Conservation (phyloP, 2,329 filamentous ascomycete genomes). For the Curvularia sp. region DNA sequence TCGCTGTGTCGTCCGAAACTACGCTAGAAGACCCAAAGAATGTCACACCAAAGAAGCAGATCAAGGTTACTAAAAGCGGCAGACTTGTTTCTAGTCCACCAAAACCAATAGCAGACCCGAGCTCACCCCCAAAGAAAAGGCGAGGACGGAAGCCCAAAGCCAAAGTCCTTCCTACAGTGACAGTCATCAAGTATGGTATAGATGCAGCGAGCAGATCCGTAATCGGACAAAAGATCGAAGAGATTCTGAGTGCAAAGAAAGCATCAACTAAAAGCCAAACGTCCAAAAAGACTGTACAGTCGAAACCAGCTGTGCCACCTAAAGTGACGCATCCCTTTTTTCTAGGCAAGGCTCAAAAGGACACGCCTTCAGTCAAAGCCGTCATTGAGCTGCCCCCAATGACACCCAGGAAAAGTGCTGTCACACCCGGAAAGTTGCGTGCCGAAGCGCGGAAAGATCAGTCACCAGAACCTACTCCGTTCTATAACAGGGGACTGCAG, state of each 20-base stretch:
- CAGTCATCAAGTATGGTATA: slow-evolving; percentile 66
- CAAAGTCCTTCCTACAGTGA: slow-evolving; percentile 52
- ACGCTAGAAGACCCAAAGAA: slow-evolving; percentile 7
- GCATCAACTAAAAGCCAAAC: slow-evolving; percentile 26
- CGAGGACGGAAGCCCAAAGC: slow-evolving; percentile 29
- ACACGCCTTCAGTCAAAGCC: slow-evolving; percentile 27
- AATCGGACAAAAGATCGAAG: slow-evolving; percentile 68
- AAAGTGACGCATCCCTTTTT: slow-evolving; percentile 75
- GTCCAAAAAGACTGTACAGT: slow-evolving; percentile 28
- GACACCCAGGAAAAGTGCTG: slow-evolving; percentile 48
- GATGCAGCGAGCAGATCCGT: slow-evolving; percentile 56
- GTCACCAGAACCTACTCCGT: slow-evolving; percentile 22
- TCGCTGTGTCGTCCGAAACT: background rate
- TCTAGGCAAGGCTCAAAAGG: slow-evolving; percentile 58
- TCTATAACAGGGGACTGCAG: slow-evolving; percentile 31
- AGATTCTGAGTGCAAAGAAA: slow-evolving; percentile 61
- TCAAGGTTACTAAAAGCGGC: slow-evolving; percentile 55
- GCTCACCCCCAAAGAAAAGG: slow-evolving; percentile 57
- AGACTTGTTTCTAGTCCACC: slow-evolving; percentile 55
- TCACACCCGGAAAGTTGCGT: slow-evolving; percentile 58
- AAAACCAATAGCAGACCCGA: slow-evolving; percentile 28
- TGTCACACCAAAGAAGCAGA: slow-evolving; percentile 44
- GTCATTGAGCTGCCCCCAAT: slow-evolving; percentile 16
- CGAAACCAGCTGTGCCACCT: slow-evolving; percentile 43
- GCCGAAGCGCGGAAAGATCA: slow-evolving; percentile 40